Conservation (phyloP, 1,139 yeast genomes). For the Pichia cactophila region DNA sequence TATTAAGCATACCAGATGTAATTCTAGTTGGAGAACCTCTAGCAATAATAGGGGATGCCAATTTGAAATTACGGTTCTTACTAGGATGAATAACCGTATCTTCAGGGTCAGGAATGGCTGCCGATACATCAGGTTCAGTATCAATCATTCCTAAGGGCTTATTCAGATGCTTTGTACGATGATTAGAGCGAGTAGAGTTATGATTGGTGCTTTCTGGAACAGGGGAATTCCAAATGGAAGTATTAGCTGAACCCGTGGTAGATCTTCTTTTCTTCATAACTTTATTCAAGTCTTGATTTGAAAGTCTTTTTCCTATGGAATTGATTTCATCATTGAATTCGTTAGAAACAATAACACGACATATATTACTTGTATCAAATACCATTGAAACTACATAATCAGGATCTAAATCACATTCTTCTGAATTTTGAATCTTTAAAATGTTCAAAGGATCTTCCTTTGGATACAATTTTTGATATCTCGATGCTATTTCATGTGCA, state of each 20-base stretch:
- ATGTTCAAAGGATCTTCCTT: constrained; percentile 45
- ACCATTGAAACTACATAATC: constrained; percentile 60
- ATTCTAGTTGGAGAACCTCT: constrained; percentile 39
- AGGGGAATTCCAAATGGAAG: constrained; percentile 17
- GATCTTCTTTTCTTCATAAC: constrained; percentile 19
- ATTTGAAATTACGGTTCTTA: constrained; percentile 18
- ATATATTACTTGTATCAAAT: constrained; percentile 46
- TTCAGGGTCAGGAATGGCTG: constrained; percentile 21
- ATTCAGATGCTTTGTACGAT: constrained; percentile 1
- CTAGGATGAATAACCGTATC: constrained; percentile 24
- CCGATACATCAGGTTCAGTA: constrained; percentile 12
- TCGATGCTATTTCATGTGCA: constrained; percentile 40
- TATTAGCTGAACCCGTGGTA: not conserved
- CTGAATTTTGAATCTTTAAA: constrained; percentile 52
- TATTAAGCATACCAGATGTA: constrained; percentile 59
- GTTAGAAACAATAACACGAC: constrained; percentile 46
- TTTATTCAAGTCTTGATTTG: constrained; percentile 19
- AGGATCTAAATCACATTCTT: constrained; percentile 69
- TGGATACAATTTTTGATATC: constrained; percentile 59
- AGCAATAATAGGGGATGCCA: constrained; percentile 28
- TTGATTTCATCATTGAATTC: constrained; percentile 22
- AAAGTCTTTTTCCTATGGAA: constrained; percentile 20
- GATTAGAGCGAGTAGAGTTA: not conserved
- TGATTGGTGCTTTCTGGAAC: not conserved
- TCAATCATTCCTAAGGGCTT: constrained; percentile 11